Conservation (phyloP, 2,329 filamentous ascomycete species). For the Ceratocystiopsis minuta region DNA sequence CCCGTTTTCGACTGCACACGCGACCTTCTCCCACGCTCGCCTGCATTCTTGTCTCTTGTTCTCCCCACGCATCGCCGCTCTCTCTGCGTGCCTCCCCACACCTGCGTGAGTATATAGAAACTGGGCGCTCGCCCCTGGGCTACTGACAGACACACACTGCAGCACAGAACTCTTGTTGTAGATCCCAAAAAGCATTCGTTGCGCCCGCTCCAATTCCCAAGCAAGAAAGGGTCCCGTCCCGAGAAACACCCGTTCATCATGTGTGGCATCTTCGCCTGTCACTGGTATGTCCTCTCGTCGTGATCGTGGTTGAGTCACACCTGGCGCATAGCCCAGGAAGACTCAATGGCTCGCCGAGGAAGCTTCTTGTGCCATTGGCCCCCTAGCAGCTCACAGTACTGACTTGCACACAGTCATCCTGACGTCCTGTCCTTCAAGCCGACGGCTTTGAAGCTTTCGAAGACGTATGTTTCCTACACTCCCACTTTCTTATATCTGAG, state of each 20-base stretch:
- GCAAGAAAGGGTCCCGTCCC: neutral
- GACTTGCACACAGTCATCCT: slow-evolving; percentile 43
- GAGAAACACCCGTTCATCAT: slow-evolving; percentile 25
- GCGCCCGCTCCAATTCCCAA: neutral
- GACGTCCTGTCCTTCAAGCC: slow-evolving; percentile 96
- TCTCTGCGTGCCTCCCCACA: too few relatives aligned
- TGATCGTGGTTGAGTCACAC: slow-evolving; percentile 14
- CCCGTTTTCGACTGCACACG: neutral
- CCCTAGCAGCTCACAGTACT: neutral
- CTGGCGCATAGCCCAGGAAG: neutral
- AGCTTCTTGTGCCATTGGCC: slow-evolving; percentile 5
- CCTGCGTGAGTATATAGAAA: slow-evolving; percentile 1
- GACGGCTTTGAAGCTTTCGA: slow-evolving; percentile 78
- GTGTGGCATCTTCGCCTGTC: slow-evolving; percentile 96
- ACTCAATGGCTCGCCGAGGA: neutral
- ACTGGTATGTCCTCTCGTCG: slow-evolving; percentile 46
- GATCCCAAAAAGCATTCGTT: neutral
- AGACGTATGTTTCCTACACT: slow-evolving; percentile 51
- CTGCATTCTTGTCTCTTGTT: neutral
- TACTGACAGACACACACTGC: neutral
- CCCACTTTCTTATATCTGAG: neutral
- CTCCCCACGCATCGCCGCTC: neutral
- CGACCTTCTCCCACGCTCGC: slow-evolving; percentile 1
- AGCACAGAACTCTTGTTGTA: neutral
- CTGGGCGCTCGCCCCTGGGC: neutral